Evolutionary conservation across 2,329 filamentous ascomycete genomes (phyloP).

Genomic region (Exophiala alcalophila): DNA sequence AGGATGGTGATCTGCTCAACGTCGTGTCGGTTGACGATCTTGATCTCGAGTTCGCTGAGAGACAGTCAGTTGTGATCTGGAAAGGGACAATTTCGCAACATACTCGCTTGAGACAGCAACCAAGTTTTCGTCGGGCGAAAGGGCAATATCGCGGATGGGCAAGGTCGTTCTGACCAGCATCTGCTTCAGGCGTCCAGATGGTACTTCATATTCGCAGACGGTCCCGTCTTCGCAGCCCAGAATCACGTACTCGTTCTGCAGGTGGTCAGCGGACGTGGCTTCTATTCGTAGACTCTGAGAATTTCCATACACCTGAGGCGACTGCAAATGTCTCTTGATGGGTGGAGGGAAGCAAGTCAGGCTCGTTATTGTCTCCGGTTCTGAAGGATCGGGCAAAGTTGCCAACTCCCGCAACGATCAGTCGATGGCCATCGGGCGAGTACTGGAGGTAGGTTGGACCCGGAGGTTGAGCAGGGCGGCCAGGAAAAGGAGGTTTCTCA

Average conservation of each 20-base stretch:
- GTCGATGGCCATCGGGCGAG: constrained; percentile 78
- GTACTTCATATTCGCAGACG: constrained; percentile 88
- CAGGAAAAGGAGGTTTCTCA: constrained; percentile 27
- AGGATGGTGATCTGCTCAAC: constrained; percentile 73
- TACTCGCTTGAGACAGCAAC: constrained; percentile 92
- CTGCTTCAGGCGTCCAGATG: constrained; percentile 66
- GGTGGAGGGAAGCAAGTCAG: constrained; percentile 85
- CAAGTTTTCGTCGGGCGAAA: constrained; percentile 81
- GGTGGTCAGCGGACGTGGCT: constrained; percentile 2
- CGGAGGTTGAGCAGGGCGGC: constrained; percentile 58
- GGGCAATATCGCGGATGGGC: constrained; percentile 78
- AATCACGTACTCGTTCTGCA: constrained; percentile 75
- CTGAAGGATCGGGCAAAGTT: constrained; percentile 91
- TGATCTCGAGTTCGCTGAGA: constrained; percentile 74
- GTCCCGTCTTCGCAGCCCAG: constrained; percentile 91
- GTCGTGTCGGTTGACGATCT: constrained; percentile 79
- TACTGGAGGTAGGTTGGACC: constrained; percentile 86
- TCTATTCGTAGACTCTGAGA: background rate
- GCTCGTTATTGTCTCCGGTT: constrained; percentile 87
- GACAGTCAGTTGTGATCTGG: background rate
- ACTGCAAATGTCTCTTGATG: constrained; percentile 82
- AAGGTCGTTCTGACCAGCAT: constrained; percentile 81
- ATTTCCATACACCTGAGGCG: constrained; percentile 51
- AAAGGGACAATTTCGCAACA: constrained; percentile 35
- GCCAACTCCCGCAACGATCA: constrained; percentile 90